These are phyloP conservation scores for Hyaloscypha hepaticicola DNA, from an alignment of 495 filamentous ascomycete genomes.

Conservation along the genomic window DNA sequence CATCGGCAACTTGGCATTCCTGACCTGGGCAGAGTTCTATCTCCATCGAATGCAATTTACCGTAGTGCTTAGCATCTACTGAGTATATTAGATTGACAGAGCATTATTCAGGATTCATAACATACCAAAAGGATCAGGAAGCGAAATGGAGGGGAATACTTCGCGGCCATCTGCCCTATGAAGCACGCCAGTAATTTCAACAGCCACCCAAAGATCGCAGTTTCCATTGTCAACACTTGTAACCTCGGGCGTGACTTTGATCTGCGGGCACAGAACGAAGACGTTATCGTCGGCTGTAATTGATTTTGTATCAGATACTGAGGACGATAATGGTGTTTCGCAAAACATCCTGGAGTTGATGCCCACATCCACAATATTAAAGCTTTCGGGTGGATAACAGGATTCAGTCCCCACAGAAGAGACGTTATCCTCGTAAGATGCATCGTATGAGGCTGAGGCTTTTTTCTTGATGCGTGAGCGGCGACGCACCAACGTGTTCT, in stretches of 20 bases:
- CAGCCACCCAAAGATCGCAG: conserved; percentile 44
- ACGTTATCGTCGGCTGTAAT: conserved; percentile 23
- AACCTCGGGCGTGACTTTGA: conserved; percentile 51
- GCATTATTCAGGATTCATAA: neutral
- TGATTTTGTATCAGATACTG: neutral
- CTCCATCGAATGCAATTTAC: conserved; percentile 22
- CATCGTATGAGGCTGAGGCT: conserved; percentile 4
- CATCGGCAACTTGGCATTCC: conserved; percentile 15
- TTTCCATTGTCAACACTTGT: conserved; percentile 40
- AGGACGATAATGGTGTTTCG: neutral
- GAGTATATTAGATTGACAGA: neutral
- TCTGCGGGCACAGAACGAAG: conserved; percentile 40
- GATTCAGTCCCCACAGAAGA: conserved; percentile 2
- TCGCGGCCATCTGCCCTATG: conserved; percentile 9
- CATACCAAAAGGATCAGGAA: neutral
- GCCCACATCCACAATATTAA: conserved; percentile 25
- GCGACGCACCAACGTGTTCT: conserved; percentile 22
- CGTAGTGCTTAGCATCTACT: conserved; percentile 14
- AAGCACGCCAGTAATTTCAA: conserved; percentile 42
- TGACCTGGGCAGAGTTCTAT: conserved; percentile 23
- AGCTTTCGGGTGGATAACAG: conserved; percentile 9
- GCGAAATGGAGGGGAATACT: neutral
- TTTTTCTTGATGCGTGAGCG: conserved; percentile 15
- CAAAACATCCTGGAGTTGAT: conserved; percentile 27
- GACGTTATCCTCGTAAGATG: neutral